Conservation (phyloP, 176 grass and related monocot species). For the Carex cristatella region DNA sequence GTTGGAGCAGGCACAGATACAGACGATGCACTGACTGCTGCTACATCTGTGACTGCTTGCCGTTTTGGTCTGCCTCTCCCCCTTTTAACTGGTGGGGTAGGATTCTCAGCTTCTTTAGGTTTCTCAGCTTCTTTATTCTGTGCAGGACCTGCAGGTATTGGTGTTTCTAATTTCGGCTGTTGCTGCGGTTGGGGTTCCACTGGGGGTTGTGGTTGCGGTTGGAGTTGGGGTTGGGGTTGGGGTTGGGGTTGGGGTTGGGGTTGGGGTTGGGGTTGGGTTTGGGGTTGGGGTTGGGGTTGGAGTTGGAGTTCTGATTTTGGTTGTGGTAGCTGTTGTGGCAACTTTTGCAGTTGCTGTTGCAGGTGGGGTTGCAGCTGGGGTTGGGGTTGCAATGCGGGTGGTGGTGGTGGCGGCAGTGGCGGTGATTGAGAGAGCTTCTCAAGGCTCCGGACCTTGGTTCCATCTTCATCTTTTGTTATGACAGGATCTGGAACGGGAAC, state of each 20-base stretch:
- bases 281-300: neutral
- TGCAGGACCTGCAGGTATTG: conserved; percentile 20
- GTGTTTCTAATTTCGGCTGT: conserved; percentile 9
- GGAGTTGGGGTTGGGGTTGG: conserved; percentile 23
- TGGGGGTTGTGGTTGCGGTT: neutral
- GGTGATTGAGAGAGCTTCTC: conserved; percentile 39
- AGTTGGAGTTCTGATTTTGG: neutral
- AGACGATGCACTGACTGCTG: neutral
- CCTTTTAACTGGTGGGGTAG: conserved; percentile 64
- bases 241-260: conserved; percentile 18
- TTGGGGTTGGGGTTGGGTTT: conserved; percentile 9
- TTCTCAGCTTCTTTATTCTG: conserved; percentile 5
- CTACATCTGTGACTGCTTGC: conserved; percentile 26
- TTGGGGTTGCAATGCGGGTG: neutral
- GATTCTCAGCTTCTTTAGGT: conserved; percentile 14
- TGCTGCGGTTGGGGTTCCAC: neutral
- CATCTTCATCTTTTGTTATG: conserved; percentile 43
- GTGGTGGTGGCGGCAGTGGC: neutral
- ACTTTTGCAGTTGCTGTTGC: neutral
- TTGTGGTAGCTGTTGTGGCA: neutral
- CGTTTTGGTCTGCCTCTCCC: conserved; percentile 91
- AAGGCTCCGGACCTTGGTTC: conserved; percentile 34
- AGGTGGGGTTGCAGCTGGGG: conserved; percentile 28
- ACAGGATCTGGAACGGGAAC: conserved; percentile 18
- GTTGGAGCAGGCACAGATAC: conserved; percentile 26